Evolutionary conservation across 2,329 filamentous ascomycete species (phyloP).

Genomic region (Talaromyces albobiverticillius): DNA sequence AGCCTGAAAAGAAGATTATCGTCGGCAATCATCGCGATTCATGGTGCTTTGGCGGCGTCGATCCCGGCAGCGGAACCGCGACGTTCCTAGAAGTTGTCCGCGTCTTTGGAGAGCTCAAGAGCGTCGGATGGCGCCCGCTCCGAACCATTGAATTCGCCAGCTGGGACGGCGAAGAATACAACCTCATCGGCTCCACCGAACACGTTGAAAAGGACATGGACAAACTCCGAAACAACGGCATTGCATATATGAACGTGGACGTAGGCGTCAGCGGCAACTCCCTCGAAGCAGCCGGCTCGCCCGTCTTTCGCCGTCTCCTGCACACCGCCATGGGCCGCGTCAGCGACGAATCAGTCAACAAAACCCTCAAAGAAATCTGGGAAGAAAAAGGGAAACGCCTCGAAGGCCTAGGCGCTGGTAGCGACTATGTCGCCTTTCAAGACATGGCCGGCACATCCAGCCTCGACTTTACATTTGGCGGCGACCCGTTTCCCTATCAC

Average conservation of each 20-base stretch:
- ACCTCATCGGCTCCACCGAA: conserved; percentile 89
- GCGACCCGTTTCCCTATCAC: conserved; percentile 66
- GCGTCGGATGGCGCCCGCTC: conserved; percentile 80
- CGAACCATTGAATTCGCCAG: conserved; percentile 96
- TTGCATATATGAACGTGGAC: conserved; percentile 91
- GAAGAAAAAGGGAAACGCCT: conserved; percentile 58
- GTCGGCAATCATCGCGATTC: conserved; percentile 92
- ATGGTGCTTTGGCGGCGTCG: conserved; percentile 83
- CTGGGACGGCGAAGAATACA: conserved; percentile 94
- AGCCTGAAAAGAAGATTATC: conserved; percentile 77
- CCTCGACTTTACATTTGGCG: conserved; percentile 77
- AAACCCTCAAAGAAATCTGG: conserved; percentile 74
- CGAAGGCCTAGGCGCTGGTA: conserved; percentile 67
- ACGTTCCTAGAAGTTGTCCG: conserved; percentile 85
- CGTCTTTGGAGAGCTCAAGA: conserved; percentile 74
- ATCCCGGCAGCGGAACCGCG: conserved; percentile 84
- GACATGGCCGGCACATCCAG: conserved; percentile 85
- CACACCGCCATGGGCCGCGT: conserved; percentile 72
- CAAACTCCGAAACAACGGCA: conserved; percentile 66
- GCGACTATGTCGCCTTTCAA: conserved; percentile 89
- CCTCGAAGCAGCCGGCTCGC: conserved; percentile 77
- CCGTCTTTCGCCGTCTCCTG: conserved; percentile 71
- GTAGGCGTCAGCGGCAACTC: conserved; percentile 71
- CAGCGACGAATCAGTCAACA: conserved; percentile 67
- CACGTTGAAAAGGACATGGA: conserved; percentile 85